Evolutionary conservation across 1,284 basidiomycete species (phyloP), one percentile per base, ranked within the genome.

Genomic region (Ustilago shanxiensis): DNA sequence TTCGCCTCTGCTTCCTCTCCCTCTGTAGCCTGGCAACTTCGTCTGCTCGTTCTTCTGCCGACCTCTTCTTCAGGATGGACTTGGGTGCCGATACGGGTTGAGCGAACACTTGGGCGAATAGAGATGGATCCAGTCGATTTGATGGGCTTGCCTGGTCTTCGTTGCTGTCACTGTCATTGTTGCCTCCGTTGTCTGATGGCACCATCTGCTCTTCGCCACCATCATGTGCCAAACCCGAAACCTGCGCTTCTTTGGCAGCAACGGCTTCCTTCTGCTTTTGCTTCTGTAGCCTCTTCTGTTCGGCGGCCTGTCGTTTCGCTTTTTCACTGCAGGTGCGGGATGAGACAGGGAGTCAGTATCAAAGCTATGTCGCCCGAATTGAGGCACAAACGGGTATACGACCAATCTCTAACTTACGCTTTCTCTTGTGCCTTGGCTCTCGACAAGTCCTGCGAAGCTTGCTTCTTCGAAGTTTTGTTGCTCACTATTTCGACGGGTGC

Each of bases 101-200:
- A 5, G 80, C 60, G 45, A 83, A 82, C 0, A 79, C 77, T 26
- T 77, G 51, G 39, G 77, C 73, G 55, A 83, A 83, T 14, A 83
- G 72, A 14, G 81, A 74, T 1, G 82, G 82, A 26, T 83, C 81
- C 1, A 83, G 67, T 28, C 74, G 69, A 59, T 45, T 69, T 14
- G 66, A 60, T 22, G 59, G 51, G 20, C 45, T 58, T 14, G 52
- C 56, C 29, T 60, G 63, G 4, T 72, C 64, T 13, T 59, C 60
- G 10, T 64, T 58, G 50, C 44, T 63, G 20, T 33, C 44, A 13
- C 62, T 29, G 37, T 53, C 49, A 20, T 24, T 50, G 1, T 26
- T n/a, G n/a, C n/a, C n/a, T n/a, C n/a, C 51, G 5, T 44, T 37
- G 13, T 51, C 41, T 16, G 52, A 24, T 24, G 28, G 7, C 22